These are phyloP conservation scores for Circinella umbellata DNA, from an alignment of 371 early-diverging fungal species.

Conservation along the genomic window DNA sequence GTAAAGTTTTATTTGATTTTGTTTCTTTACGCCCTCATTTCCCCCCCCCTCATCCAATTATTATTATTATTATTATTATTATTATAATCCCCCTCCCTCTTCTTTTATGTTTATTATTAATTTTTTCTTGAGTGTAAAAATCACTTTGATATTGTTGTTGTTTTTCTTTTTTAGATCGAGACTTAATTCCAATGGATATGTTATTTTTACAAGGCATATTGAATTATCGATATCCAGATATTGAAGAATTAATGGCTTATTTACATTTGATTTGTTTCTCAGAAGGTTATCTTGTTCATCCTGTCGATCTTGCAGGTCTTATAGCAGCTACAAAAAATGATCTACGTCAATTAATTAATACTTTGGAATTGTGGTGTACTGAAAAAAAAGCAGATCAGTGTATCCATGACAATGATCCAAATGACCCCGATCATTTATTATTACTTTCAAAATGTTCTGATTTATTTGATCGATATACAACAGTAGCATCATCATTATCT, in stretches of 20 bases:
- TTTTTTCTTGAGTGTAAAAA: neutral
- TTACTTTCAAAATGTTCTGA: neutral
- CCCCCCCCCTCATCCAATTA: neutral
- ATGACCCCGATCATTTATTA: too few species aligned
- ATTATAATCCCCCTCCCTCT: neutral
- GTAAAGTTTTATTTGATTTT: too few species aligned
- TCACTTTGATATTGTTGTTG: neutral
- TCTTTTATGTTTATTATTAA: neutral
- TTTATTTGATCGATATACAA: conserved; percentile 6
- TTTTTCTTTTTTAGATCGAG: conserved; percentile 20
- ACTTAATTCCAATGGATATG: conserved; percentile 32
- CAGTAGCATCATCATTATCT: too few species aligned
- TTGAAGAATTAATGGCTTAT: conserved; percentile 31
- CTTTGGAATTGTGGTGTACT: conserved; percentile 38
- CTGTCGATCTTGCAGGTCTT: conserved; percentile 32
- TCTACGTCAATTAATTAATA: conserved; percentile 33
- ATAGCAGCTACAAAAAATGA: conserved; percentile 27
- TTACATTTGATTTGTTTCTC: conserved; percentile 36
- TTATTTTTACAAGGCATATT: conserved; percentile 28
- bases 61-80: too few species aligned
- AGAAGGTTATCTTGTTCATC: conserved; percentile 30
- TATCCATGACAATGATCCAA: too few species aligned
- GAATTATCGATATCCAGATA: conserved; percentile 20
- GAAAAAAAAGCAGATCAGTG: neutral
- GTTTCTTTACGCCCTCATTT: too few species aligned